These are phyloP conservation scores for Nicotiana undulata DNA, from an alignment of 257 asterid genomes.

Conservation along the genomic window DNA sequence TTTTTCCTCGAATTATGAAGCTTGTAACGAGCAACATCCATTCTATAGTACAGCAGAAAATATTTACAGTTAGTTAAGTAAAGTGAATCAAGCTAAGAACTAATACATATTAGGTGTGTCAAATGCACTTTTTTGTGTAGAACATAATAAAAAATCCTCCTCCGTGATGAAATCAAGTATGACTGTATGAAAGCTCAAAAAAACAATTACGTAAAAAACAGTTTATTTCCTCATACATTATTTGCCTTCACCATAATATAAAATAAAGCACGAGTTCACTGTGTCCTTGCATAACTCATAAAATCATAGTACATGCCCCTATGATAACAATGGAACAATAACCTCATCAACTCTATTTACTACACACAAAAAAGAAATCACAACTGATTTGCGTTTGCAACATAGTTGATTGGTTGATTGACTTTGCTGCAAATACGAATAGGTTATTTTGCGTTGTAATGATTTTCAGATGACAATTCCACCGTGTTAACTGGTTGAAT, in stretches of 20 bases:
- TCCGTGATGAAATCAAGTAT: neutral
- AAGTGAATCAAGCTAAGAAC: neutral
- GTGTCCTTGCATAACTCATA: neutral
- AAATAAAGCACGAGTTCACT: neutral
- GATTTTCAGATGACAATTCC: neutral
- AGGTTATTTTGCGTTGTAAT: neutral
- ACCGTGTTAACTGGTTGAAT: neutral
- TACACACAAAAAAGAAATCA: neutral
- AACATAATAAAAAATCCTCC: neutral
- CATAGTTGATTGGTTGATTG: neutral
- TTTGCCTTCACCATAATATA: neutral
- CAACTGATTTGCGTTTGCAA: neutral
- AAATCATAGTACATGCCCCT: neutral
- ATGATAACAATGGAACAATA: neutral
- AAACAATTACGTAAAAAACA: neutral
- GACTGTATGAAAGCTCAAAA: neutral
- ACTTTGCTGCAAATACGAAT: neutral
- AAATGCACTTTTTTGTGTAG: neutral
- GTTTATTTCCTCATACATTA: neutral
- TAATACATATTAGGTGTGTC: neutral
- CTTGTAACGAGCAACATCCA: constrained; percentile 95
- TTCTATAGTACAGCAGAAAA: constrained; percentile 44
- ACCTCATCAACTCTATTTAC: neutral
- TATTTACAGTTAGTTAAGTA: constrained; percentile 4
- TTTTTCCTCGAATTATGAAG: constrained; percentile 43